phyloP scores from a whole-genome alignment of 2,329 filamentous ascomycete species.

The Penicillium sp. region DNA sequence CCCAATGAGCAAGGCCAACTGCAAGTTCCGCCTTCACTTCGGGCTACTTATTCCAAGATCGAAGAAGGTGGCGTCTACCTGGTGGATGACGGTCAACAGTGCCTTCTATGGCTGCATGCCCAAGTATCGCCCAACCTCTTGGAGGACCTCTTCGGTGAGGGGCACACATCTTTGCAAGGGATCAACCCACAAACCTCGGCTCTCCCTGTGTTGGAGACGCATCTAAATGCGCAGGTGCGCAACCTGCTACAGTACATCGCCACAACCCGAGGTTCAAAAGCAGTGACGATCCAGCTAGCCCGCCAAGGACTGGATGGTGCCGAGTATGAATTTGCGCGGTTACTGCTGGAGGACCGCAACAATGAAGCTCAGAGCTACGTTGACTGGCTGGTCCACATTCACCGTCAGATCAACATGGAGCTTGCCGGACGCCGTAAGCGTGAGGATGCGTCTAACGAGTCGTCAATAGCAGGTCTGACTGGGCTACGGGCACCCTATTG shows the following conservation, averaged over 20 bases:
- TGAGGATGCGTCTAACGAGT: conserved; percentile 48
- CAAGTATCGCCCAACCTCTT: conserved; percentile 93
- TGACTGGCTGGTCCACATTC: conserved; percentile 95
- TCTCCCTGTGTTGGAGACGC: conserved; percentile 84
- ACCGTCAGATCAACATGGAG: conserved; percentile 91
- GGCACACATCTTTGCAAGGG: conserved; percentile 69
- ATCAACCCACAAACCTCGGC: conserved; percentile 82
- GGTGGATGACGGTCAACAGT: conserved; percentile 92
- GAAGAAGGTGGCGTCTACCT: conserved; percentile 94
- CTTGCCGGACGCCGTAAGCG: conserved; percentile 57
- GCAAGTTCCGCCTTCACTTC: conserved; percentile 77
- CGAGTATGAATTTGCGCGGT: conserved; percentile 92
- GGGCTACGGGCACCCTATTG: conserved; percentile 53
- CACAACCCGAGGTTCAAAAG: conserved; percentile 81
- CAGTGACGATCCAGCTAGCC: conserved; percentile 85
- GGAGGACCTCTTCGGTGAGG: conserved; percentile 85
- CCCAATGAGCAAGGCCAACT: conserved; percentile 90
- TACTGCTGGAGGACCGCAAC: conserved; percentile 92
- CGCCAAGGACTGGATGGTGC: conserved; percentile 91
- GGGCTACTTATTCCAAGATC: conserved; percentile 83
- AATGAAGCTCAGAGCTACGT: conserved; percentile 98
- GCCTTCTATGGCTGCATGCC: conserved; percentile 88
- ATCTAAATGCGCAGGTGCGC: conserved; percentile 90
- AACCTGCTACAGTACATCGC: conserved; percentile 90
- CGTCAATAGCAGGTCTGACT: conserved; percentile 51